Evolutionary conservation across 2,329 filamentous ascomycete species (phyloP), one percentile per base, ranked within the genome.

Genomic region (Ambrosiella beaveri): DNA sequence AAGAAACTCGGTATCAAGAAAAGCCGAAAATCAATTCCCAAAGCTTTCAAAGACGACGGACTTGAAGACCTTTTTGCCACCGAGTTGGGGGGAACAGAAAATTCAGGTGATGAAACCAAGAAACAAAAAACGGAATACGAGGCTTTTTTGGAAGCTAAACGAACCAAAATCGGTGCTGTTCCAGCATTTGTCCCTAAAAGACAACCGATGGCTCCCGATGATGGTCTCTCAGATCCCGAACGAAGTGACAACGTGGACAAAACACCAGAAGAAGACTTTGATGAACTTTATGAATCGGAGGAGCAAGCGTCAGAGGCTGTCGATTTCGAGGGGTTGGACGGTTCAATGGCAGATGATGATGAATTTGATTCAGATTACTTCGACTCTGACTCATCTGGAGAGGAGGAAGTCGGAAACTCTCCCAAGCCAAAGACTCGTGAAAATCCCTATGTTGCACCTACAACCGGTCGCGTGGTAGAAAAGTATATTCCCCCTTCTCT

Each of bases 401-500:
- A 64, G 9, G 9, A 50, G 3, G 60, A 65, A 6, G 63, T 65
- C 35, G 63, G 64, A n/a, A 69, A 69, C 7, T 69, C 71, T 2
- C 71, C 71, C 2, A 67, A 67, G 7, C 56, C 57, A 15, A 69
- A 75, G 59, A 35, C 53, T 27, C 78, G 81, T 61, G 91, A 97
- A 68, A 96, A 97, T 63, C 91, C 91, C 3, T 97, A 95, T 64
- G 75, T 91, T 55, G 85, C 91, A 2, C 91, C 91, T 3, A 68
- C 72, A 1, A 69, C 70, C 1, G 72, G 71, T 17, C 65, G 67
- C 13, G 68, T 72, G 45, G 67, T 73, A 15, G 73, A 75, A 5
- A 95, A 94, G 77, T 98, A 98, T 65, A 77, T 96, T 2, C 91
- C 93, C 1, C 93, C 91, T 2, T 95, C 90, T 1, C 72, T 93